Conservation (phyloP, 768 basidiomycete species). For the Nevesoporus exiguus region DNA sequence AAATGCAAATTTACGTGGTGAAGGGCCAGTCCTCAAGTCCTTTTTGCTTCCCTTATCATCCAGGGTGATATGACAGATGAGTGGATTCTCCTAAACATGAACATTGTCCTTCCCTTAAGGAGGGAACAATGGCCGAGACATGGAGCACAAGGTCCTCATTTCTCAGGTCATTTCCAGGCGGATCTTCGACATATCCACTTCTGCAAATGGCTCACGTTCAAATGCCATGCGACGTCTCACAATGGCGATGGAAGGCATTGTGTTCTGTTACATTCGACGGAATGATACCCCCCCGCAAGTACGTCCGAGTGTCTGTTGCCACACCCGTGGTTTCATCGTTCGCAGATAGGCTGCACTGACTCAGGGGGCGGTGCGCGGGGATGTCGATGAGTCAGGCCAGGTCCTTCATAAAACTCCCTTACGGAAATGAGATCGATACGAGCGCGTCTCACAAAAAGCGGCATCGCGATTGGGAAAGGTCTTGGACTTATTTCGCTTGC, state of each 20-base stretch:
- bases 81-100: constrained; percentile 15
- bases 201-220: constrained; percentile 16
- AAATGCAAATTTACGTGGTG: constrained; percentile 24
- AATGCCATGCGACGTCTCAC: constrained; percentile 15
- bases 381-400: constrained; percentile 15
- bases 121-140: constrained; percentile 31
- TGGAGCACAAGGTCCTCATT: background rate
- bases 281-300: constrained; percentile 12
- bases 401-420: constrained; percentile 14
- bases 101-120: constrained; percentile 32
- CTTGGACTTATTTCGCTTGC: constrained; percentile 28
- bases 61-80: constrained; percentile 20
- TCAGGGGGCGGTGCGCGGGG: constrained; percentile 14
- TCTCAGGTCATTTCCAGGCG: background rate
- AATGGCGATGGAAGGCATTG: constrained; percentile 9
- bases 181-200: constrained; percentile 18
- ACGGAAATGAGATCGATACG: constrained; percentile 22
- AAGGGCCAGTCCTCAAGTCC: constrained; percentile 11
- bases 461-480: constrained; percentile 19
- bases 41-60: constrained; percentile 19
- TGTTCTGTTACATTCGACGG: constrained; percentile 10
- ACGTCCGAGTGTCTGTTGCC: constrained; percentile 18
- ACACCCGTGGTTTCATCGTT: constrained; percentile 22
- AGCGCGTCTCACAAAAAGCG: constrained; percentile 12
- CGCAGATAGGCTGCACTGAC: constrained; percentile 1